Evolutionary conservation across 179 eudicot species (phyloP).

Genomic region (Beta corolliflora): DNA sequence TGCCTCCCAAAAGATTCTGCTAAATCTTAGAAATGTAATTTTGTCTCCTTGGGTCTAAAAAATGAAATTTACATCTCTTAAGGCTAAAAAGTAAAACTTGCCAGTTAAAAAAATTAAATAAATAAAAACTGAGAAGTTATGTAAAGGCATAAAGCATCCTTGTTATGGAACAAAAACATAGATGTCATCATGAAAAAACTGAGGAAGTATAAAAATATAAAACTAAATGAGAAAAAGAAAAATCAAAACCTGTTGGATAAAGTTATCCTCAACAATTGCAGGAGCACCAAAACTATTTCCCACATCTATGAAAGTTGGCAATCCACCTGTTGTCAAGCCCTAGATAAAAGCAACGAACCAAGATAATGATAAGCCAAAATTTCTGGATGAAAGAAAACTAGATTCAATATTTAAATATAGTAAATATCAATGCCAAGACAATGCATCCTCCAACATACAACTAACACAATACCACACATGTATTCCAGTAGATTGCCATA

Average conservation of each 20-base stretch:
- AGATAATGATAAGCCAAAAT: background rate
- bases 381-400: background rate
- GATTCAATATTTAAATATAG: background rate
- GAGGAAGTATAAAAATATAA: background rate
- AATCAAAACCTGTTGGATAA: constrained; percentile 70
- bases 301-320: constrained; percentile 95
- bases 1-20: background rate
- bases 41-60: background rate
- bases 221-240: constrained; percentile 7
- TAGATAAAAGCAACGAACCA: constrained; percentile 34
- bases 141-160: background rate
- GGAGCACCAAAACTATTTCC: constrained; percentile 99
- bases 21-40: too few relatives aligned
- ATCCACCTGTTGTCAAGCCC: constrained; percentile 99
- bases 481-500: too few relatives aligned
- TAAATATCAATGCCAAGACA: background rate
- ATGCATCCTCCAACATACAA: background rate
- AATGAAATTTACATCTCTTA: background rate
- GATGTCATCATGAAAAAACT: background rate
- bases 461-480: background rate
- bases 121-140: background rate
- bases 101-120: background rate
- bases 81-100: background rate
- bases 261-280: constrained; percentile 90
- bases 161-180: background rate